phyloP scores from a whole-genome alignment of 1,139 yeast species.

The Debaryomycetaceae sp. region DNA sequence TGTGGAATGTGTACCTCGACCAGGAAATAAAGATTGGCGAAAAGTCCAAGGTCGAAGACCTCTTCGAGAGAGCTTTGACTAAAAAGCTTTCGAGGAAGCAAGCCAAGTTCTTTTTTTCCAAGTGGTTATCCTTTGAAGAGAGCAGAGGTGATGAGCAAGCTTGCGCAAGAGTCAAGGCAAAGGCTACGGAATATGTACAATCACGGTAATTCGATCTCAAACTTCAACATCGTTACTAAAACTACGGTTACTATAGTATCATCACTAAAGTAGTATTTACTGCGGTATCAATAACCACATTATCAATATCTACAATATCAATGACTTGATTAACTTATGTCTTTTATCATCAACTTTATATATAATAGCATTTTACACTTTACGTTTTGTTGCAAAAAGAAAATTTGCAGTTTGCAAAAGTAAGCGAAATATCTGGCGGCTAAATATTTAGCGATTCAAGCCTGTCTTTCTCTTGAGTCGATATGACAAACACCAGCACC shows the following conservation, averaged over 20 bases:
- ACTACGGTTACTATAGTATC: background rate
- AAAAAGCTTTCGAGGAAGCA: constrained; percentile 82
- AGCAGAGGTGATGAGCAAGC: constrained; percentile 64
- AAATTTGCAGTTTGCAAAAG: background rate
- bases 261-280: too few species aligned
- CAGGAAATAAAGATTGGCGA: constrained; percentile 73
- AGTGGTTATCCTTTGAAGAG: constrained; percentile 85
- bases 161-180: constrained; percentile 82
- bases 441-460: background rate
- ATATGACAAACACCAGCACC: background rate
- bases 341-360: too few species aligned
- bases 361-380: background rate
- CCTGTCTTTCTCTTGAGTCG: background rate
- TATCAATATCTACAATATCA: too few species aligned
- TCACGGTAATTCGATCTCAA: constrained; percentile 3
- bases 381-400: background rate
- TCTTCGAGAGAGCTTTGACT: constrained; percentile 74
- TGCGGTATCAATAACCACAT: too few species aligned
- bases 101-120: constrained; percentile 91
- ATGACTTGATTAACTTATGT: too few species aligned
- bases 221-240: background rate
- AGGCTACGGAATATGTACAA: constrained; percentile 76
- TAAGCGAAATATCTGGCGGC: background rate
- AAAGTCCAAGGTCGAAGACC: constrained; percentile 62
- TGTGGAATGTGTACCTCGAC: constrained; percentile 94